phyloP scores from a whole-genome alignment of 1,139 yeast species.

The Geotrichum phurueaensis region DNA sequence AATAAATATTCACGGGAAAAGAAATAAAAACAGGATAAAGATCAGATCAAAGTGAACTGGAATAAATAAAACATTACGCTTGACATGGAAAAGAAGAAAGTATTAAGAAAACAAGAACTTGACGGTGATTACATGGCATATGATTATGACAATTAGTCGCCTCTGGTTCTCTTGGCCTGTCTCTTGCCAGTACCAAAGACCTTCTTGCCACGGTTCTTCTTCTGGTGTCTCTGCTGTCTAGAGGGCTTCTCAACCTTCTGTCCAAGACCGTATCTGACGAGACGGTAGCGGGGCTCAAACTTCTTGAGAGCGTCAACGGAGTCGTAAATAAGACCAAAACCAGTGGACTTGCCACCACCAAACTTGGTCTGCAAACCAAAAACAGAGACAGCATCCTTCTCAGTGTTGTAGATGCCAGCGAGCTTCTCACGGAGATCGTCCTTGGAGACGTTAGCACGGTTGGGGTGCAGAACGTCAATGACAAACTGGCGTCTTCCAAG shows the following conservation, averaged over 20 bases:
- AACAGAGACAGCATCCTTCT: slow-evolving; percentile 96
- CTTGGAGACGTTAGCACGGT: slow-evolving; percentile 98
- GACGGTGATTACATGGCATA: background rate
- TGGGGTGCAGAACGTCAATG: slow-evolving; percentile 99
- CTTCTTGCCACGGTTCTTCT: slow-evolving; percentile 99
- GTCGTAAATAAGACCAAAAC: slow-evolving; percentile 98
- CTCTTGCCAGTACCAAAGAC: slow-evolving; percentile 96
- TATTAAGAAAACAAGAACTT: background rate
- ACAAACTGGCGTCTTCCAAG: slow-evolving; percentile 99
- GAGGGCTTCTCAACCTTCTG: slow-evolving; percentile 93
- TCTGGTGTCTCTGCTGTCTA: slow-evolving; percentile 99
- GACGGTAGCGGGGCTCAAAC: slow-evolving; percentile 99
- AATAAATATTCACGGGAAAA: background rate
- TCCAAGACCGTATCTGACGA: slow-evolving; percentile 98
- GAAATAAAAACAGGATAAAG: background rate
- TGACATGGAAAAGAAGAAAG: background rate
- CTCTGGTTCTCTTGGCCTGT: slow-evolving; percentile 60
- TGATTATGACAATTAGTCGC: slow-evolving; percentile 11
- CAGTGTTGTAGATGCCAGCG: slow-evolving; percentile 95
- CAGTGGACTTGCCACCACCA: slow-evolving; percentile 99
- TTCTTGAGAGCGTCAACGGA: slow-evolving; percentile 96
- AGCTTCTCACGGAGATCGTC: slow-evolving; percentile 98
- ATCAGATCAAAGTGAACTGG: background rate
- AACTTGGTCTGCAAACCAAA: slow-evolving; percentile 99
- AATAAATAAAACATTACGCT: background rate